phyloP scores from a whole-genome alignment of 352 stramenopile genomes.

The Thraustochytrium sp. region DNA sequence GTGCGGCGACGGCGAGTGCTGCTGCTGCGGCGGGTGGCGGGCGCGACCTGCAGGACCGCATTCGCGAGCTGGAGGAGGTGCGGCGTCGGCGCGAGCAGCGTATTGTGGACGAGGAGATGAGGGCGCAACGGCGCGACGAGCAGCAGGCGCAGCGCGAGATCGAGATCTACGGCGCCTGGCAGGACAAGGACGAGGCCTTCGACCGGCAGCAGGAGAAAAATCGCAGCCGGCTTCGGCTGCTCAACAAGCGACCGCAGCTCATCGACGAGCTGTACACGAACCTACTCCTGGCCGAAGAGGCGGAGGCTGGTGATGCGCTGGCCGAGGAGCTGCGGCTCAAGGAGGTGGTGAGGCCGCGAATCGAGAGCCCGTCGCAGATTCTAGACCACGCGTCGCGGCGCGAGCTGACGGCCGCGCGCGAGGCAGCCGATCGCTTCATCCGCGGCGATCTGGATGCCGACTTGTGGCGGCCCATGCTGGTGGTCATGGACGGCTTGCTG shows the following conservation, averaged over 20 bases:
- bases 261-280: conserved; percentile 98
- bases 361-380: not conserved
- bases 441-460: conserved; percentile 60
- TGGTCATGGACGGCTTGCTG: conserved; percentile 71
- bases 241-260: conserved; percentile 85
- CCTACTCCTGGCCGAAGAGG: conserved; percentile 84
- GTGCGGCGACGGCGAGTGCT: too few species aligned
- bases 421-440: conserved; percentile 74
- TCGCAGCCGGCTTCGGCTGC: conserved; percentile 69
- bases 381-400: conserved; percentile 54
- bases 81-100: conserved; percentile 65
- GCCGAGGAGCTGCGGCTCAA: conserved; percentile 51
- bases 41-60: conserved; percentile 58
- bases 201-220: conserved; percentile 86
- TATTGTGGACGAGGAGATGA: conserved; percentile 80
- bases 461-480: conserved; percentile 73
- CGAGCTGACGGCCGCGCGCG: conserved; percentile 68
- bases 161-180: conserved; percentile 94
- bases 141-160: conserved; percentile 88
- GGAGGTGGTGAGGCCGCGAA: conserved; percentile 54
- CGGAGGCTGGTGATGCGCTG: conserved; percentile 59
- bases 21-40: too few species aligned
- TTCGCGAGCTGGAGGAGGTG: conserved; percentile 94
- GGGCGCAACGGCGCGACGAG: conserved; percentile 87
- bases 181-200: conserved; percentile 96